Conservation (phyloP, 257 asterid genomes). For the Solanum chaucha region DNA sequence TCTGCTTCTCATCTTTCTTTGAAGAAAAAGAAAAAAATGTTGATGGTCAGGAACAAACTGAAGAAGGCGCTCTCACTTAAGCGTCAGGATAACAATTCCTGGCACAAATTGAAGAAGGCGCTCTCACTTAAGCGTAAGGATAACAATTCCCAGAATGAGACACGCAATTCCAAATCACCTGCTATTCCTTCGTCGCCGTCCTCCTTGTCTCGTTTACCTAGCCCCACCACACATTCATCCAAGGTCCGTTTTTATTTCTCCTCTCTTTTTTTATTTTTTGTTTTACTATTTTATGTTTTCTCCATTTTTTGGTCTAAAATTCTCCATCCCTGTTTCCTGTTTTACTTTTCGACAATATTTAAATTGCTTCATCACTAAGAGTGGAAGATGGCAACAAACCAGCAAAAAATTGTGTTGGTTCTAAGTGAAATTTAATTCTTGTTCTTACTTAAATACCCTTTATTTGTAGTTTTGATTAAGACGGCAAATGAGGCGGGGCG, state of each 20-base stretch:
- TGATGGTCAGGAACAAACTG: background rate
- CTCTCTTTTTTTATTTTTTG: background rate
- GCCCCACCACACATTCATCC: background rate
- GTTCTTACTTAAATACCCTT: too few species aligned
- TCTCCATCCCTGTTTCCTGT: too few species aligned
- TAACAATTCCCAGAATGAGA: background rate
- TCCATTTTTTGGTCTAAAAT: background rate
- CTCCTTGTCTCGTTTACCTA: background rate
- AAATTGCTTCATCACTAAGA: too few species aligned
- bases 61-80: too few species aligned
- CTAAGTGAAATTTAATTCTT: too few species aligned
- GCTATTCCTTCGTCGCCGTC: background rate
- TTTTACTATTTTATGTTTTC: background rate
- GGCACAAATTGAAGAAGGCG: constrained; percentile 12
- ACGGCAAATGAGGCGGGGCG: too few species aligned
- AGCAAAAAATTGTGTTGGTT: too few species aligned
- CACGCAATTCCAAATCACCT: background rate
- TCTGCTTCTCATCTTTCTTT: background rate
- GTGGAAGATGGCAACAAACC: too few species aligned
- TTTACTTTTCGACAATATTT: too few species aligned
- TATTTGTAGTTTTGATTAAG: too few species aligned
- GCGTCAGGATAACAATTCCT: background rate
- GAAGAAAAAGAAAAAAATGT: background rate
- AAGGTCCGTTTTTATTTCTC: background rate
- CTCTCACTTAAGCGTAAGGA: background rate